Conservation (phyloP, 2,329 filamentous ascomycete species). For the Diaporthe destruens region DNA sequence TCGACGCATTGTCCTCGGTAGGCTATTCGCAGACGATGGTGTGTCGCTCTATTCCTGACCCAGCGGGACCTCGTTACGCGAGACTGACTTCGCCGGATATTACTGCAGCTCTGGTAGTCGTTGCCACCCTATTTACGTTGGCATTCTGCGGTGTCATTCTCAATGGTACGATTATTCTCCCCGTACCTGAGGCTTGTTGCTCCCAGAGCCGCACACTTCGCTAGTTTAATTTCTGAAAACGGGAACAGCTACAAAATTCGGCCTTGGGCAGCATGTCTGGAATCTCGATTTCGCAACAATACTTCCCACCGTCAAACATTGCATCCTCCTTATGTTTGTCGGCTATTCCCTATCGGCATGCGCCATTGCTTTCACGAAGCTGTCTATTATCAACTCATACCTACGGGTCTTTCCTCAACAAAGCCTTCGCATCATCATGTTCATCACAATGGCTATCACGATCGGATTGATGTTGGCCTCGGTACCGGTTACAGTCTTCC, state of each 20-base stretch:
- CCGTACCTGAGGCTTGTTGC: neutral
- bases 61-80: neutral
- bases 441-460: slow-evolving; percentile 9
- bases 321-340: slow-evolving; percentile 27
- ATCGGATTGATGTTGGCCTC: slow-evolving; percentile 10
- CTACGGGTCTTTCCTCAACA: slow-evolving; percentile 20
- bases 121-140: slow-evolving; percentile 8
- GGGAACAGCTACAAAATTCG: neutral
- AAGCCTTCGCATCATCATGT: slow-evolving; percentile 8
- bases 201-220: neutral
- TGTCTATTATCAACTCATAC: slow-evolving; percentile 20
- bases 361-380: slow-evolving; percentile 9
- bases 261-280: slow-evolving; percentile 17
- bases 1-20: slow-evolving; percentile 10
- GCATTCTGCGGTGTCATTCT: slow-evolving; percentile 12
- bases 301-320: slow-evolving; percentile 10
- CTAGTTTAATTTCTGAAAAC: too few relatives aligned
- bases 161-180: neutral
- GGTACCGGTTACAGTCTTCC: slow-evolving; percentile 8
- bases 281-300: neutral
- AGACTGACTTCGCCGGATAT: neutral
- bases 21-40: slow-evolving; percentile 19
- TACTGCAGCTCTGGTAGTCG: slow-evolving; percentile 1
- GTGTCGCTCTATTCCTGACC: neutral
- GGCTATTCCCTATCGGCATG: slow-evolving; percentile 2